These are phyloP conservation scores for Ceratobasidium sp. DNA, from an alignment of 1,284 basidiomycete genomes.

Conservation along the genomic window DNA sequence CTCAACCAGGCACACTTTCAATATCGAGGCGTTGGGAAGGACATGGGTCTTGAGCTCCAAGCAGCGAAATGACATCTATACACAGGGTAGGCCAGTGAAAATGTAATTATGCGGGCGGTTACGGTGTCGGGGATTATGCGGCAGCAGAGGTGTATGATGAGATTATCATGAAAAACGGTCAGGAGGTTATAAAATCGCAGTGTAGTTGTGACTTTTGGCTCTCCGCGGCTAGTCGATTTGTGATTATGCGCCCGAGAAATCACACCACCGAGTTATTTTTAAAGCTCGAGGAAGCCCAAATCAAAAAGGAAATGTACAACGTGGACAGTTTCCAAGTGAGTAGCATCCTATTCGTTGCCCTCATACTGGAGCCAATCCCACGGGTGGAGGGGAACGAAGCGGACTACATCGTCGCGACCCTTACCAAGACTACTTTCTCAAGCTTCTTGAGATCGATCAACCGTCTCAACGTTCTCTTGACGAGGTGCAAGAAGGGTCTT, in stretches of 20 bases:
- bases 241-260: conserved; percentile 10
- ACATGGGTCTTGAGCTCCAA: too few relatives aligned
- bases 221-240: neutral
- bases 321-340: conserved; percentile 30
- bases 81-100: too few relatives aligned
- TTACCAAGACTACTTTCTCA: conserved; percentile 63
- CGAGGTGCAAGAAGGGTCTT: conserved; percentile 68
- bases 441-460: conserved; percentile 65
- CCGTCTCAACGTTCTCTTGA: conserved; percentile 72
- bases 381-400: conserved; percentile 40
- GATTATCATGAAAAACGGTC: conserved; percentile 38
- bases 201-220: neutral
- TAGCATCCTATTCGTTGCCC: neutral
- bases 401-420: conserved; percentile 55
- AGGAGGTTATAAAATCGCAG: neutral
- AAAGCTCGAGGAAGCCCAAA: too few relatives aligned
- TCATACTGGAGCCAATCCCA: neutral
- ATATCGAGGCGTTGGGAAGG: too few relatives aligned
- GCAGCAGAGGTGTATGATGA: too few relatives aligned
- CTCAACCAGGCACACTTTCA: too few relatives aligned
- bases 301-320: too few relatives aligned
- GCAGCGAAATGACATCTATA: too few relatives aligned
- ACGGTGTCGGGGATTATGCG: too few relatives aligned
- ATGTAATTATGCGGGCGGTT: too few relatives aligned
- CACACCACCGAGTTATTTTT: too few relatives aligned